Evolutionary conservation across 164 flowering plant genomes (phyloP), one percentile per base, ranked within the genome.

Genomic region (Vitis rotundifolia): DNA sequence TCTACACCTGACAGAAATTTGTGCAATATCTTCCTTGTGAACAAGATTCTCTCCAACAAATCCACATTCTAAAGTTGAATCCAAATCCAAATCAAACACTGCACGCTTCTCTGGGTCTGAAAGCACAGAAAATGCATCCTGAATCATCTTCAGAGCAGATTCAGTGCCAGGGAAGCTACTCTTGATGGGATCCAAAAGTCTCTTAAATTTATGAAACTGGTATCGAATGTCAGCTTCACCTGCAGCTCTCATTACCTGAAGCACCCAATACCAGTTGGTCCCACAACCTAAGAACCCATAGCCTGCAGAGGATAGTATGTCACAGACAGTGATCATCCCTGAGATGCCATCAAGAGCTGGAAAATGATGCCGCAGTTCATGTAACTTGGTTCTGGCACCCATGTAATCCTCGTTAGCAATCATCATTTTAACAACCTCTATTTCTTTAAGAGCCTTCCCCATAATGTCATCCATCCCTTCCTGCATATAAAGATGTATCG

Each of bases 241-340:
- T 44, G 80, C 75, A 9, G 76, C 48, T 0, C 78, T 76, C 7
- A 52, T 22, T 9, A 80, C 66, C 71, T 80, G 83, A 70, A 87
- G 86, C 73, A 87, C 75, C 86, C 82, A 75, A 19, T 87, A 84
- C 72, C 79, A 75, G 44, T 87, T 88, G 51, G 64, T 54, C 37
- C 75, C 83, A 53, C 19, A 58, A 49, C 75, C 81, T 3, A 80
- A 73, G 48, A 77, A 22, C 59, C 56, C 60, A 52, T 70, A 55
- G 14, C 62, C 68, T 8, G 85, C 52, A 15, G 81, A 76, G 14
- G 77, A 73, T 50, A 85, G 72, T 57, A 87, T 73, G 26, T 84
- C 81, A 71, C 89, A 87, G 5, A 83, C 80, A 13, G 65, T 57
- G 53, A 85, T 47, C 86, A 85, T 82, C n/a, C 62, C 47, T 51